Evolutionary conservation across 768 basidiomycete genomes (phyloP), one percentile per base, ranked within the genome.

Genomic region (button mushroom (Agaricus bisporus)): DNA sequence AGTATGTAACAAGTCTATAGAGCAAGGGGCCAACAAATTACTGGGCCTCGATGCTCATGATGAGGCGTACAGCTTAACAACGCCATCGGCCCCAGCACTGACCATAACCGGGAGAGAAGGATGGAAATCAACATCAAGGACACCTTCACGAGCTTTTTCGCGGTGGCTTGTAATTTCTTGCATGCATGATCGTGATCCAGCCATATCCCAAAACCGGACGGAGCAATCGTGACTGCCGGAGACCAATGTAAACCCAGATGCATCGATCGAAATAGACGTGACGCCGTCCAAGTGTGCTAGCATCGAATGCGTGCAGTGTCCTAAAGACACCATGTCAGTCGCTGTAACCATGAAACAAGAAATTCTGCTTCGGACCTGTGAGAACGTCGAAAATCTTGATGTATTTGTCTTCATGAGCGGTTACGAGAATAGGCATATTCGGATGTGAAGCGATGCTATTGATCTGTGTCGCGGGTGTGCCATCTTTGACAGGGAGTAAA

Each of bases 151-250:
- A 39, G 84, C 87, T 70, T 95, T 95, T 72, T 86, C 82, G 44
- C 95, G 82, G 71, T 98, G 97, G 36, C 81, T 82, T 29, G 89
- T 86, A 56, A 90, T 80, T 68, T 98, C 97, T 62, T 98, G 95
- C 12, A 92, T 70, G 66, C 93, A 95, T 42, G 85, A 79, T 37
- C 82, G 80, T 51, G 85, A 78, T 56, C 85, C 85, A 35, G 91
- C 80, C 46, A 98, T 69, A 66, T 95, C 91, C 97, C 97, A 99
- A 71, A 97, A 87, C 22, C 95, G 88, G 36, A 92, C 74, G 14
- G 92, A 95, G 65, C 94, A 94, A 65, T 98, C 97, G 66, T 95
- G 92, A 52, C 90, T 88, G 38, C 86, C 89, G 1, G 95, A 92
- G 4, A 92, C 87, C 47, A 99, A 80, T 5, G 85, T 84, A 62